phyloP scores from a whole-genome alignment of 78 protist genomes.

The Dictyostelium citrinum region DNA sequence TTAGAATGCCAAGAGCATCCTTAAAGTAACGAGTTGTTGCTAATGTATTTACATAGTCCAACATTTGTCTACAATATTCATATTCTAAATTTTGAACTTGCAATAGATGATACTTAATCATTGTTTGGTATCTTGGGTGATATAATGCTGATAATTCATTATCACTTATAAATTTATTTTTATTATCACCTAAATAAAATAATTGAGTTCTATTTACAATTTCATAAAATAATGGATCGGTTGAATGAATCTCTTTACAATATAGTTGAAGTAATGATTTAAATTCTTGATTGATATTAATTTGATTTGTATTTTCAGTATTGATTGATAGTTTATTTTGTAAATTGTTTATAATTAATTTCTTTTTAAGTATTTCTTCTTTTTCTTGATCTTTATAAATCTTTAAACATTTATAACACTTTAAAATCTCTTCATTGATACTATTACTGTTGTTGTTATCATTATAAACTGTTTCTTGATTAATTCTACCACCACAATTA shows the following conservation, averaged over 20 bases:
- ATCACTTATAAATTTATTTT: background rate
- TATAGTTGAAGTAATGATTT: background rate
- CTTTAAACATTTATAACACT: background rate
- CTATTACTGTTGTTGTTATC: background rate
- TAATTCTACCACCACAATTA: slow-evolving; percentile 2
- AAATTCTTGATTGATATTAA: background rate
- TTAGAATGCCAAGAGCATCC: background rate
- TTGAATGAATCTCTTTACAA: background rate
- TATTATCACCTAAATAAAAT: background rate
- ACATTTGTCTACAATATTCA: background rate
- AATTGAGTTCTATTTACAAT: background rate
- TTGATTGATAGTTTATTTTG: background rate
- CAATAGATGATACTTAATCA: background rate
- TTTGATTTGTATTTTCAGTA: background rate
- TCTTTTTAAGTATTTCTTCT: background rate
- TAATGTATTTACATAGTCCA: background rate
- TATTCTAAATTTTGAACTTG: background rate
- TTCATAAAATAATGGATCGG: slow-evolving; percentile 8
- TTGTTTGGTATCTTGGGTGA: background rate
- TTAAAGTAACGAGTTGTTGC: background rate
- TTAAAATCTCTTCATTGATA: background rate
- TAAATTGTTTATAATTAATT: background rate
- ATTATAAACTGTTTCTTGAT: background rate
- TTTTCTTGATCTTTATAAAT: background rate
- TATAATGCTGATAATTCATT: background rate